Percentiles rank a stretch among this genome's conserved stretches.
Evolutionary conservation across 2,329 filamentous ascomycete genomes (phyloP).

Genomic region (Geoglossum cookeanum): DNA sequence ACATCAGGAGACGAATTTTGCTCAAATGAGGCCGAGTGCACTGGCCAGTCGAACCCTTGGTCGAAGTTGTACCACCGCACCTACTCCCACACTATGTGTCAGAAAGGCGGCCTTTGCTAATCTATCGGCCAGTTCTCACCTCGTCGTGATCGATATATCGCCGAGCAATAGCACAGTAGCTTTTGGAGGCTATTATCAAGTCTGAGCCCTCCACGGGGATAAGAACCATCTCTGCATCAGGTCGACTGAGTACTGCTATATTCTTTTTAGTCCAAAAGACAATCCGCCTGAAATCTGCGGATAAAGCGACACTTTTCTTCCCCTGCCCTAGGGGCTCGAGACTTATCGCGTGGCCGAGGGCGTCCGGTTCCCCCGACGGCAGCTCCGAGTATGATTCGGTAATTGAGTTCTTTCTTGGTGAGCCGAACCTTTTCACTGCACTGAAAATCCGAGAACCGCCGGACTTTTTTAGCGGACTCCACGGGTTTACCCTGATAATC

Average conservation of each 20-base stretch:
- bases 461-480: background rate
- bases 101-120: background rate
- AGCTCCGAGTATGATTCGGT: background rate
- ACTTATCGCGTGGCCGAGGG: background rate
- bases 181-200: background rate
- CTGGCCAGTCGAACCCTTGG: background rate
- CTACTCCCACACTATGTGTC: background rate
- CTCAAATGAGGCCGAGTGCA: background rate
- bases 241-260: background rate
- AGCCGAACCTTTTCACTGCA: background rate
- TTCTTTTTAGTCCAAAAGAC: background rate
- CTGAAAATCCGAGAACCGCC: background rate
- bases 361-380: background rate
- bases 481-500: background rate
- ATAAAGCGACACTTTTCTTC: background rate
- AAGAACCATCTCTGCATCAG: background rate
- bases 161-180: background rate
- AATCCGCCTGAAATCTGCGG: background rate
- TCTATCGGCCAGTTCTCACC: background rate
- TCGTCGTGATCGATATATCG: background rate
- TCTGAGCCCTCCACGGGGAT: background rate
- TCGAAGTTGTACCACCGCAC: background rate
- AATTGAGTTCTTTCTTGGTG: background rate
- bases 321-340: background rate
- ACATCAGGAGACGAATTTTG: background rate